Evolutionary conservation across 129 eudicot species (phyloP).

Genomic region (Smallanthus sonchifolius): DNA sequence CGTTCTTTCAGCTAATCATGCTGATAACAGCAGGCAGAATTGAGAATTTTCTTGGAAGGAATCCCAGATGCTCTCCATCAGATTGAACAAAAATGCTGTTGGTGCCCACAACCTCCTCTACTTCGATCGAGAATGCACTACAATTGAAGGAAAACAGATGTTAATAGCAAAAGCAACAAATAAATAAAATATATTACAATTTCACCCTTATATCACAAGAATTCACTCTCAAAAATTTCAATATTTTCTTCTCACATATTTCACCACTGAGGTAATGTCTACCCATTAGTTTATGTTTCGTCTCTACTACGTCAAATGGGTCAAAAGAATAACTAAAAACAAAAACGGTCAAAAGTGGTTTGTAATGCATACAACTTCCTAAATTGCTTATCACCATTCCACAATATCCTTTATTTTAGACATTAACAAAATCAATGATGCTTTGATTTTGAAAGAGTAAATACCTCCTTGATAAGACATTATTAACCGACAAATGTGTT

Average conservation of each 20-base stretch:
- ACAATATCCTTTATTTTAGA: not conserved
- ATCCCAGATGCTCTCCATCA: conserved; percentile 90
- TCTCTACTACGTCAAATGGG: not conserved
- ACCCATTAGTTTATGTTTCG: not conserved
- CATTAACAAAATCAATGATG: not conserved
- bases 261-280: not conserved
- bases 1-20: conserved; percentile 57
- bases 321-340: not conserved
- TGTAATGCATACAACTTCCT: not conserved
- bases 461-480: conserved; percentile 78
- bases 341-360: not conserved
- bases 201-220: not conserved
- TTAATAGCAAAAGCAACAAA: not conserved
- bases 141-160: not conserved
- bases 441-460: not conserved
- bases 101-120: conserved; percentile 57
- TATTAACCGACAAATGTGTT: conserved; percentile 78
- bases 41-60: conserved; percentile 80
- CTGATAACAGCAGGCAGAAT: conserved; percentile 75
- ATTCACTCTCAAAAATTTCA: not conserved
- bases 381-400: not conserved
- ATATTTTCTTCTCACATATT: not conserved
- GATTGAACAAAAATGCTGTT: conserved; percentile 69
- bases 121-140: conserved; percentile 75
- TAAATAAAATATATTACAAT: not conserved